Percentiles rank a stretch among this genome's conserved stretches.
Evolutionary conservation across 768 basidiomycete genomes (phyloP).

Genomic region (Naganishia friedmannii): DNA sequence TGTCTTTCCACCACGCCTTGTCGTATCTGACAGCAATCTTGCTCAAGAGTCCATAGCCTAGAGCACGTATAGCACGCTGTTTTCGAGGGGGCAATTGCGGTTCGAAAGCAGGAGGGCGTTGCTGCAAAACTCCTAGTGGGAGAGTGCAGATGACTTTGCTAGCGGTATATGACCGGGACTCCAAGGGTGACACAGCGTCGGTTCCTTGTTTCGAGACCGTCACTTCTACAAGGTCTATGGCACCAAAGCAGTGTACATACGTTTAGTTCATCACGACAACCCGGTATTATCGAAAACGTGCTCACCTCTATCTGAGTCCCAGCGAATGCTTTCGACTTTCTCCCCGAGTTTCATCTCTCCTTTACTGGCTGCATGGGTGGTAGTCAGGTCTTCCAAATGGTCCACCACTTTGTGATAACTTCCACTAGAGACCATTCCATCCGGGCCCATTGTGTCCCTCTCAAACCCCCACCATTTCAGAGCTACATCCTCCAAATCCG

Average conservation of each 20-base stretch:
- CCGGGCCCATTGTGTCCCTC: conserved; percentile 31
- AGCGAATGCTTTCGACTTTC: background rate
- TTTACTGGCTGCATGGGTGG: background rate
- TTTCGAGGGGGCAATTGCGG: conserved; percentile 40
- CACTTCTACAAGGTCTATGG: background rate
- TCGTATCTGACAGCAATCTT: conserved; percentile 46
- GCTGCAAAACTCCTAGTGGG: conserved; percentile 47
- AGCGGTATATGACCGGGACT: conserved; percentile 27
- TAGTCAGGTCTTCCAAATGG: background rate
- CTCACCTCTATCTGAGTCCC: conserved; percentile 15
- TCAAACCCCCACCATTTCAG: conserved; percentile 36
- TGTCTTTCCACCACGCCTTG: conserved; percentile 47
- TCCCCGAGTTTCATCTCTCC: conserved; percentile 16
- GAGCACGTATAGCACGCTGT: conserved; percentile 37
- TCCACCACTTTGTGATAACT: conserved; percentile 17
- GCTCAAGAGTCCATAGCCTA: conserved; percentile 45
- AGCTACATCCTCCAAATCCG: conserved; percentile 31
- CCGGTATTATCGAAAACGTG: background rate
- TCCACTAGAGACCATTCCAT: conserved; percentile 29
- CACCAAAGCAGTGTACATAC: background rate
- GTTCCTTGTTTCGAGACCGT: background rate
- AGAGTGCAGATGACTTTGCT: conserved; percentile 46
- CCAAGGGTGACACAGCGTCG: background rate
- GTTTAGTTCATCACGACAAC: background rate
- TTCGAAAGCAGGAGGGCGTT: conserved; percentile 32